Evolutionary conservation across 106 monocot species (phyloP).

Genomic region (Alisma plantagoaquatica): DNA sequence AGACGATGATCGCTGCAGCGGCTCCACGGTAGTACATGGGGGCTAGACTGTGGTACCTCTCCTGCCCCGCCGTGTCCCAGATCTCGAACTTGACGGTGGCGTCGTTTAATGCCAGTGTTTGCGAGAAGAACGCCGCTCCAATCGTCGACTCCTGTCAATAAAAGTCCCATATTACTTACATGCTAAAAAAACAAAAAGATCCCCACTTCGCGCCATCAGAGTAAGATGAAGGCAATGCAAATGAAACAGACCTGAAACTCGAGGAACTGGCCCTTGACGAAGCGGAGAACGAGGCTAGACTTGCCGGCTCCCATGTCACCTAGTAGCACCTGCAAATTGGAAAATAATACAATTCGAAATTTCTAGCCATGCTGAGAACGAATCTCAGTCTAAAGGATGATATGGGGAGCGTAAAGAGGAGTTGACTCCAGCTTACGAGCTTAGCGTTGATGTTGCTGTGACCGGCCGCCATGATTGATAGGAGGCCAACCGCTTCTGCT

Average conservation of each 20-base stretch:
- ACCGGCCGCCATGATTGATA: constrained; percentile 49
- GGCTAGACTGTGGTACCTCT: constrained; percentile 93
- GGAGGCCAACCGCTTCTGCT: too few relatives aligned
- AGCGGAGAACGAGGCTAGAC: constrained; percentile 93
- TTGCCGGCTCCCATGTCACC: constrained; percentile 98
- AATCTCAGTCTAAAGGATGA: neutral
- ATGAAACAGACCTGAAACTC: constrained; percentile 64
- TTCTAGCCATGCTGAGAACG: neutral
- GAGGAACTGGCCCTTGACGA: constrained; percentile 95
- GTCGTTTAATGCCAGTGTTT: constrained; percentile 80
- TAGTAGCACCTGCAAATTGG: constrained; percentile 56
- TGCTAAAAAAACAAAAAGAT: neutral
- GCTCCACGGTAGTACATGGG: constrained; percentile 99
- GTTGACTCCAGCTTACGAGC: constrained; percentile 25
- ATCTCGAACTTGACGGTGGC: constrained; percentile 96
- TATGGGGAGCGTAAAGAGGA: neutral
- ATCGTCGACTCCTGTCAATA: constrained; percentile 79
- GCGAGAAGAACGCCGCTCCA: constrained; percentile 96
- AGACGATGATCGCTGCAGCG: constrained; percentile 88
- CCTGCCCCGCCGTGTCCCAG: constrained; percentile 98
- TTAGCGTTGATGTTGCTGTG: constrained; percentile 73
- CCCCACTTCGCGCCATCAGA: neutral
- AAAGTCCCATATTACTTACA: too few relatives aligned
- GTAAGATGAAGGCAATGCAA: neutral
- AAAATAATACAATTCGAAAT: neutral